Evolutionary conservation across 768 basidiomycete genomes (phyloP).

Genomic region (Trametes punicea): DNA sequence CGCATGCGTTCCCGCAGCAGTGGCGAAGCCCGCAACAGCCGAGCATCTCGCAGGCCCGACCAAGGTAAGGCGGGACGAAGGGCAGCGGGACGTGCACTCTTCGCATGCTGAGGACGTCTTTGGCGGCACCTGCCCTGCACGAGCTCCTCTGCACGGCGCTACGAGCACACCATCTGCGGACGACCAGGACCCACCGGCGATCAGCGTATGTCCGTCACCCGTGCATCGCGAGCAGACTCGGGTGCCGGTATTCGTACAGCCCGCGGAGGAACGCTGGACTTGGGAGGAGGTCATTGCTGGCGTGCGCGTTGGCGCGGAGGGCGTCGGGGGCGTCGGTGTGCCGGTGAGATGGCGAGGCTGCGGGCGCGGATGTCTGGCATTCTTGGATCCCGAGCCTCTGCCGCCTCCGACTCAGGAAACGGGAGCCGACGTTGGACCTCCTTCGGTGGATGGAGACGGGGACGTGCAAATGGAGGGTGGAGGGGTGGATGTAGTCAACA

Average conservation of each 20-base stretch:
- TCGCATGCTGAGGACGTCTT: constrained; percentile 5
- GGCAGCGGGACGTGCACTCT: constrained; percentile 3
- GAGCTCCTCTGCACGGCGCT: background rate
- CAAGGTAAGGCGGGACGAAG: constrained; percentile 14
- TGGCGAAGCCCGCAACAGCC: constrained; percentile 20
- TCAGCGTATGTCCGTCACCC: constrained; percentile 49
- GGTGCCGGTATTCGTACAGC: constrained; percentile 46
- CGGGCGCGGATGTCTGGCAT: constrained; percentile 56
- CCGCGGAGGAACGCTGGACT: constrained; percentile 58
- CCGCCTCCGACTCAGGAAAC: background rate
- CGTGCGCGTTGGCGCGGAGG: constrained; percentile 43
- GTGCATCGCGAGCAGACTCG: constrained; percentile 21
- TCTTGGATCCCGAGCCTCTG: constrained; percentile 37
- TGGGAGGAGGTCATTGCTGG: constrained; percentile 61
- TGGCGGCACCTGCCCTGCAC: background rate
- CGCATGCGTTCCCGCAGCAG: constrained; percentile 30
- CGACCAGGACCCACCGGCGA: constrained; percentile 30
- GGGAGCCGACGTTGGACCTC: background rate
- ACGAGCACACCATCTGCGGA: constrained; percentile 2
- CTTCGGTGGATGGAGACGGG: background rate
- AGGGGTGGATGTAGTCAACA: constrained; percentile 1
- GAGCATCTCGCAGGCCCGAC: constrained; percentile 8
- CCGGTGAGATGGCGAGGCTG: constrained; percentile 73
- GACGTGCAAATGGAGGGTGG: background rate
- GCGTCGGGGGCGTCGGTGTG: constrained; percentile 31